These are phyloP conservation scores for Glycine latifolia DNA, from an alignment of 306 rosid species.

Conservation along the genomic window DNA sequence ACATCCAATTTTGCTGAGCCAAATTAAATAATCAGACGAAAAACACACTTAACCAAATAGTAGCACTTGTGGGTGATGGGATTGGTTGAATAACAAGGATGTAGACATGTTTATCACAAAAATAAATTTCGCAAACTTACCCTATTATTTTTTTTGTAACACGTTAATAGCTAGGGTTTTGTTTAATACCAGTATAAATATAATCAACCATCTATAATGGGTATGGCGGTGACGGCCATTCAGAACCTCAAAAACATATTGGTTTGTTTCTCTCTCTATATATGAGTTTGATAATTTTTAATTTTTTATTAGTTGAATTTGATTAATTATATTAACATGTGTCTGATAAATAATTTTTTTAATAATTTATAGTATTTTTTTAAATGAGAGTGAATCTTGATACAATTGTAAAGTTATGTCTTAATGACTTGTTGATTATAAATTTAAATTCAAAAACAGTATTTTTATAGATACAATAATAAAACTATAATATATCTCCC, in stretches of 20 bases:
- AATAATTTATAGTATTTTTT: no score
- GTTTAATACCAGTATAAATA: conserved; percentile 12
- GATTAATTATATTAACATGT: no score
- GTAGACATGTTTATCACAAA: conserved; percentile 12
- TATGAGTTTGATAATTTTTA: no score
- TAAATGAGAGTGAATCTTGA: no score
- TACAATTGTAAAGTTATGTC: no score
- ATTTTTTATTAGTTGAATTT: no score
- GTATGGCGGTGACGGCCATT: conserved; percentile 39
- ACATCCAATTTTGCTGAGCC: conserved; percentile 26
- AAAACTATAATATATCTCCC: no score
- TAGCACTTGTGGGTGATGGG: conserved; percentile 14
- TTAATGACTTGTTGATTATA: no score
- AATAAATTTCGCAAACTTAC: conserved; percentile 21
- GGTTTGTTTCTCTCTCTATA: not conserved
- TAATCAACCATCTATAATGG: conserved; percentile 11
- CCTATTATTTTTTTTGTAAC: not conserved
- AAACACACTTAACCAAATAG: conserved; percentile 6
- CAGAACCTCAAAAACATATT: not conserved
- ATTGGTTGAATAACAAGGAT: conserved; percentile 41
- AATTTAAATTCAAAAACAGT: no score
- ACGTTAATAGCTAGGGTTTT: not conserved
- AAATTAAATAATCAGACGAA: conserved; percentile 6
- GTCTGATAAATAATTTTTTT: no score
- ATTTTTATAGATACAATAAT: no score